phyloP scores from a whole-genome alignment of 257 asterid genomes.

The Scutellaria minor region DNA sequence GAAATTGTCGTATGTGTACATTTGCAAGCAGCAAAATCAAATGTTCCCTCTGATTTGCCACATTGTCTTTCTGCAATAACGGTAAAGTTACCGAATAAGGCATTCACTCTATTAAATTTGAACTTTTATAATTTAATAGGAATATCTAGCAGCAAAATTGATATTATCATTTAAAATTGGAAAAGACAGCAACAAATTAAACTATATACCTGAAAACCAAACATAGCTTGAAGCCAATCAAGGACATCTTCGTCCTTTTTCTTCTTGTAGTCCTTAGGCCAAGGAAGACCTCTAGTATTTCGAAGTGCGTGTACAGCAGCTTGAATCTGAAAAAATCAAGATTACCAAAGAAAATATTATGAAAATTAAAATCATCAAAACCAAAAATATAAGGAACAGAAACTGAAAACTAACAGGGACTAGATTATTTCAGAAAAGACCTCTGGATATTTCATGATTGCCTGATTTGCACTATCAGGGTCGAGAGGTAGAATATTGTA shows the following conservation, averaged over 20 bases:
- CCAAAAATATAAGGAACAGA: conserved; percentile 13
- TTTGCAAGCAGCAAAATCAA: conserved; percentile 86
- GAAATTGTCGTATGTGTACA: conserved; percentile 90
- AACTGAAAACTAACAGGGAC: conserved; percentile 13
- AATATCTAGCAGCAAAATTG: conserved; percentile 6
- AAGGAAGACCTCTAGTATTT: conserved; percentile 86
- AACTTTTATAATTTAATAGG: background rate
- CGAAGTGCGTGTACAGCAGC: conserved; percentile 88
- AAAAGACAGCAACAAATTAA: background rate
- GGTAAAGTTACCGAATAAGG: conserved; percentile 16
- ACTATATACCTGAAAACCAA: conserved; percentile 80
- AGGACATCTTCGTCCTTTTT: conserved; percentile 91
- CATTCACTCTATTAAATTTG: conserved; percentile 9
- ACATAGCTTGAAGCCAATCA: conserved; percentile 97
- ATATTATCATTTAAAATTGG: background rate
- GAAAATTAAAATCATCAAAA: conserved; percentile 4
- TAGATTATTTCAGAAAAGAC: conserved; percentile 42
- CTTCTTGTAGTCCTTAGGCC: conserved; percentile 91
- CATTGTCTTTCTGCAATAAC: conserved; percentile 72
- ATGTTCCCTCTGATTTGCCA: conserved; percentile 94
- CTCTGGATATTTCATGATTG: conserved; percentile 97
- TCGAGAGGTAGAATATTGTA: conserved; percentile 89
- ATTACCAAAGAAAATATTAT: conserved; percentile 16
- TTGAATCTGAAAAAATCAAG: conserved; percentile 63
- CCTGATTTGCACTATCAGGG: conserved; percentile 93